phyloP scores from a whole-genome alignment of 2,329 filamentous ascomycete species.

The Xylariaceae sp. region DNA sequence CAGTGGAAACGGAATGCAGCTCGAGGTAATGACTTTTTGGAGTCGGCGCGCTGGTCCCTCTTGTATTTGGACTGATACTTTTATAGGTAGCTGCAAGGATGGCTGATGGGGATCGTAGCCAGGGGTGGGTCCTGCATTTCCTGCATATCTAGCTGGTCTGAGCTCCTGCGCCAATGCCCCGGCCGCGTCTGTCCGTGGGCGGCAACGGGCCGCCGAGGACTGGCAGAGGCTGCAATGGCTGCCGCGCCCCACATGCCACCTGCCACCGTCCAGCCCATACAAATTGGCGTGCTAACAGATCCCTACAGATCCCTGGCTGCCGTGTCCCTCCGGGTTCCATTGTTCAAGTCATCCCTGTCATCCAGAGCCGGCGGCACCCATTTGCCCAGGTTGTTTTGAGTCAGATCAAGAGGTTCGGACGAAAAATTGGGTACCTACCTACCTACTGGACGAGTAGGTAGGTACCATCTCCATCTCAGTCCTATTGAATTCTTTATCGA shows the following conservation, averaged over 20 bases:
- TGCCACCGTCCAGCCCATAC: slow-evolving; percentile 2
- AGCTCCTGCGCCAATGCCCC: slow-evolving; percentile 14
- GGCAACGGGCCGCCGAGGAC: too few species aligned
- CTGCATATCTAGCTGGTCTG: slow-evolving; percentile 16
- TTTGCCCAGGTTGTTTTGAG: background rate
- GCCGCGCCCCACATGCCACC: slow-evolving; percentile 9
- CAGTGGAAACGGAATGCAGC: slow-evolving; percentile 22
- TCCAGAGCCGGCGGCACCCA: background rate
- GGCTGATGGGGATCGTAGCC: slow-evolving; percentile 18
- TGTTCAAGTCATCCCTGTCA: slow-evolving; percentile 7
- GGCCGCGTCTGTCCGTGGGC: slow-evolving; percentile 1
- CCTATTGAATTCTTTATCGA: background rate
- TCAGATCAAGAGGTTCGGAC: background rate
- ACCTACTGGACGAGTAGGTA: background rate
- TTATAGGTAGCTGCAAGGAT: slow-evolving; percentile 28
- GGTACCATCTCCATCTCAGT: background rate
- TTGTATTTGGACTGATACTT: slow-evolving; percentile 29
- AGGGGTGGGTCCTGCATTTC: slow-evolving; percentile 21
- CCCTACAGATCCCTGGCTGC: slow-evolving; percentile 6
- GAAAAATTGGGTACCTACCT: background rate
- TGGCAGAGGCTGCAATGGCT: slow-evolving; percentile 1
- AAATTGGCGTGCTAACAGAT: slow-evolving; percentile 1
- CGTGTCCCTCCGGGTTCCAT: slow-evolving; percentile 1
- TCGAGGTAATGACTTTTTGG: slow-evolving; percentile 25
- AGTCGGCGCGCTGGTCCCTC: slow-evolving; percentile 27